A percentile compares a stretch with the other conserved stretches of the same genome.
These are phyloP conservation scores for Nidularia pulvinata DNA, from an alignment of 768 basidiomycete genomes.

Conservation along the genomic window DNA sequence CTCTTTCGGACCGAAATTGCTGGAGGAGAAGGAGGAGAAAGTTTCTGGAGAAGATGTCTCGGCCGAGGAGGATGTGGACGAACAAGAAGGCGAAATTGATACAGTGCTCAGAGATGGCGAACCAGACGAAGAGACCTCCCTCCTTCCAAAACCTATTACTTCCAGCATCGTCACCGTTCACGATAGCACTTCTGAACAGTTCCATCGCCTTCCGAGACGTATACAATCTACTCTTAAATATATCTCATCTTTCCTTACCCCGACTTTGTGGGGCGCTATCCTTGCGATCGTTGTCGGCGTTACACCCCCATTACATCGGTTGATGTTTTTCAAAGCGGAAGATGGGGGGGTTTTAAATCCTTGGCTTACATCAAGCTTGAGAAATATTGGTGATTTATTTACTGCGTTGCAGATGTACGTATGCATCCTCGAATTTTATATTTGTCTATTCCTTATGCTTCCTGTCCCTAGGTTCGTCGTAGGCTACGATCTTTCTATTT, in stretches of 20 bases:
- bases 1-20: conserved; percentile 1
- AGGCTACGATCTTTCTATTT: conserved; percentile 5
- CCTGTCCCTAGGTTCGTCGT: conserved; percentile 3
- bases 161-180: neutral
- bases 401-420: conserved; percentile 5
- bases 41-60: neutral
- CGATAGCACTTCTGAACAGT: neutral
- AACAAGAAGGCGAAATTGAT: neutral
- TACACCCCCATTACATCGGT: conserved; percentile 2
- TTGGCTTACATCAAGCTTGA: conserved; percentile 5
- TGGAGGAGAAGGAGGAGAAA: neutral
- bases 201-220: neutral
- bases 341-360: conserved; percentile 5
- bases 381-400: conserved; percentile 5
- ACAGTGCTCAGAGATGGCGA: neutral
- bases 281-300: conserved; percentile 1
- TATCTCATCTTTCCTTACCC: conserved; percentile 1
- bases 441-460: neutral
- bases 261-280: conserved; percentile 6
- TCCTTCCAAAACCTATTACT: neutral
- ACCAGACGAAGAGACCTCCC: neutral
- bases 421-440: neutral
- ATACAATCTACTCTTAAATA: neutral
- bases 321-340: conserved; percentile 1
- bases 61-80: neutral